phyloP scores from a whole-genome alignment of 2,329 filamentous ascomycete genomes.

The Colletotrichum cordylinicola region DNA sequence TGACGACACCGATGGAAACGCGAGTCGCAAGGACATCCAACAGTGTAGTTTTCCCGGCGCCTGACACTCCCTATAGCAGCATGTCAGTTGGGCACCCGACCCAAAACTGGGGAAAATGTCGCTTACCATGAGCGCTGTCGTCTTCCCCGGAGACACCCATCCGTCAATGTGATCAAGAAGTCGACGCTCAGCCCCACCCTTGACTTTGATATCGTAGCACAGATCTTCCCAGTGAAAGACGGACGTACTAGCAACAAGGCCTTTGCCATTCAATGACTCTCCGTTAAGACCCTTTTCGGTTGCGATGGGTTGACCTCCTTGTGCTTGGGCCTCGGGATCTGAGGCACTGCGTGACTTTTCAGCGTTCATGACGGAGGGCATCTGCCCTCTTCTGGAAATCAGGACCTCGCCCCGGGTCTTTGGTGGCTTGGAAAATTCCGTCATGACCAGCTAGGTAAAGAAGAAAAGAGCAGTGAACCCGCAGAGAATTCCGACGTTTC shows the following conservation, averaged over 20 bases:
- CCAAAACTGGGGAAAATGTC: slow-evolving; percentile 42
- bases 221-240: slow-evolving; percentile 76
- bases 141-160: slow-evolving; percentile 77
- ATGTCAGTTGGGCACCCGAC: not conserved
- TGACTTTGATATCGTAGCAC: slow-evolving; percentile 67
- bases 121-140: slow-evolving; percentile 73
- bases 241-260: slow-evolving; percentile 52
- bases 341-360: slow-evolving; percentile 55
- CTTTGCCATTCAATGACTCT: too few relatives aligned
- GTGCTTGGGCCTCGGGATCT: slow-evolving; percentile 25
- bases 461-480: slow-evolving; percentile 62
- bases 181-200: slow-evolving; percentile 60
- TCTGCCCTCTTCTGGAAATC: slow-evolving; percentile 61
- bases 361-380: slow-evolving; percentile 53
- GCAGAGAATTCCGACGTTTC: slow-evolving; percentile 61
- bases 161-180: slow-evolving; percentile 76
- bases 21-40: slow-evolving; percentile 75
- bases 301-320: slow-evolving; percentile 27
- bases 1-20: slow-evolving; percentile 76
- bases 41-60: slow-evolving; percentile 80
- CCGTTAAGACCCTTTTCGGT: slow-evolving; percentile 19
- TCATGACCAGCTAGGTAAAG: slow-evolving; percentile 55
- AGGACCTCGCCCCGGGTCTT: slow-evolving; percentile 61
- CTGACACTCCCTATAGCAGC: slow-evolving; percentile 60
- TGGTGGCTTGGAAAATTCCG: slow-evolving; percentile 48